Base-by-base conservation (phyloP, 164 flowering plant genomes). In the Santalum album region DNA sequence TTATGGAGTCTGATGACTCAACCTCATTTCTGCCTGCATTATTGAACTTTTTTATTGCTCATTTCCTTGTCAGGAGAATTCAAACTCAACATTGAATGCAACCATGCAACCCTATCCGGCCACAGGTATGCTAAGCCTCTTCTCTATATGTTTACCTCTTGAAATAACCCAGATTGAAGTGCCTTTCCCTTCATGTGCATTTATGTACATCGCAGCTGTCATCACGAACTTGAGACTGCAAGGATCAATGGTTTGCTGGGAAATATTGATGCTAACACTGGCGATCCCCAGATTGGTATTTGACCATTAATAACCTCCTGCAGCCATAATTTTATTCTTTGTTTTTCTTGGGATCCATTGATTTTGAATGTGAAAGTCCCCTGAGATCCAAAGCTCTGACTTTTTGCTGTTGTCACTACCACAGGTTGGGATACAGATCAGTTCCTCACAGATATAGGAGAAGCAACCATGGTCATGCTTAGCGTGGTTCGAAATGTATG, bases 361-460 rank as follows among this genome's bases (percentile, higher is more conserved):
- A 48, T 11, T 32, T 36, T 19, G 27, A 25, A 12, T n/a, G 12
- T 16, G 5, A 4, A 14, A 25, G 6, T 11, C 29, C 47, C 25
- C 1, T 0, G 32, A 5, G 1, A 45, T 36, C 38, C 2, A 20
- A 9, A 38, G 36, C 25, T 53, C 3, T 63, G 44, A 66, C 17
- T 0, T 40, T 29, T 14, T n/a, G 3, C 11, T 53, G 6, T 42
- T 60, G 17, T 54, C 12, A 10, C 42, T 21, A 7, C n/a, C 60
- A 27, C 74, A 89, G 99, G 99, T 63, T 92, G 99, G 99, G 99
- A 92, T 56, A 92, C 99, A 16, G 99, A 92, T 69, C 87, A 92
- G 75, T 92, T 92, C 72, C 73, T 92, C 55, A 87, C 87, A 18
- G 99, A 89, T 66, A 66, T 85, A 55, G 72, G 65, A 45, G 97